A percentile compares a stretch with the other conserved stretches of the same genome.
phyloP scores from a whole-genome alignment of 148 eudicot species.

The Camellia japonica region DNA sequence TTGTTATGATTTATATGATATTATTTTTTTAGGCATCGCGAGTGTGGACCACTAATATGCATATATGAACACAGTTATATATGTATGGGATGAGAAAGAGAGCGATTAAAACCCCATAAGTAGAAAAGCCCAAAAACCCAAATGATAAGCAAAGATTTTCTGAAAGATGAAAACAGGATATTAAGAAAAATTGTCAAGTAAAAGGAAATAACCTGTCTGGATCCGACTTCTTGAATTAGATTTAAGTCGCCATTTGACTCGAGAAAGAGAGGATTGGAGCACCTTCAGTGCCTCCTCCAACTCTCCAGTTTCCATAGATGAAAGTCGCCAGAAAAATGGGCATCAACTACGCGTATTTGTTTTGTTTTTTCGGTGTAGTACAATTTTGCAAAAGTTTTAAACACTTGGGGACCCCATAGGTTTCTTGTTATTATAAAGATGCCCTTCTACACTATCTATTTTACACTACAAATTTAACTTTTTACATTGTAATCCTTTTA shows the following conservation, averaged over 20 bases:
- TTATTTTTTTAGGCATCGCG: too few relatives aligned
- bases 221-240: slow-evolving; percentile 74
- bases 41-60: neutral
- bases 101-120: slow-evolving; percentile 3
- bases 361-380: too few relatives aligned
- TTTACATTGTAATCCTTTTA: too few relatives aligned
- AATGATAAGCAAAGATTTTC: neutral
- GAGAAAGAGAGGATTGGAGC: slow-evolving; percentile 44
- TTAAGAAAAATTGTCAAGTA: neutral
- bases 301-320: slow-evolving; percentile 20
- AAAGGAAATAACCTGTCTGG: slow-evolving; percentile 48
- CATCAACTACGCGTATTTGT: too few relatives aligned
- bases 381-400: too few relatives aligned
- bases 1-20: too few relatives aligned
- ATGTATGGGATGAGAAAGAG: neutral
- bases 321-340: too few relatives aligned
- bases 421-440: too few relatives aligned
- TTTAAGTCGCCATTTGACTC: slow-evolving; percentile 71
- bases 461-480: too few relatives aligned
- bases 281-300: slow-evolving; percentile 39
- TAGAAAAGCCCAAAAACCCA: neutral
- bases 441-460: too few relatives aligned
- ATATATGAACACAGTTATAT: neutral
- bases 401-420: too few relatives aligned
- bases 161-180: neutral